phyloP scores from a whole-genome alignment of 108 stramenopile genomes.

The Cylindrotheca closterium region DNA sequence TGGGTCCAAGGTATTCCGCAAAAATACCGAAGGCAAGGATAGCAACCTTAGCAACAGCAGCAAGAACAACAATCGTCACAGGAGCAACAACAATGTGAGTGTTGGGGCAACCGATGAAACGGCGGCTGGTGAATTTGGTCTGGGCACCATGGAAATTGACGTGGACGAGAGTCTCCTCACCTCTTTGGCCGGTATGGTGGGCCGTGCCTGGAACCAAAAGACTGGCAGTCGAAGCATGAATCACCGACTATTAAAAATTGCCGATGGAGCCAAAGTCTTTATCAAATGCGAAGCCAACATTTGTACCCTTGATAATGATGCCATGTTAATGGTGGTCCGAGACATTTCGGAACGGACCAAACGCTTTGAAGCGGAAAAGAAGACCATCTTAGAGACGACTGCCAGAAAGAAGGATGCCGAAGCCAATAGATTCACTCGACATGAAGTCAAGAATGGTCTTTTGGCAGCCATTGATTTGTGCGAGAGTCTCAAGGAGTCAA shows the following conservation, averaged over 20 bases:
- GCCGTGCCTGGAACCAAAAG: too few species aligned
- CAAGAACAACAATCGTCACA: not conserved
- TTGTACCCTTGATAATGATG: slow-evolving; percentile 8
- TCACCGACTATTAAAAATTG: too few species aligned
- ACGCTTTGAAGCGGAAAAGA: slow-evolving; percentile 43
- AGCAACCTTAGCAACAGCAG: too few species aligned
- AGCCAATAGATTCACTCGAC: slow-evolving; percentile 68
- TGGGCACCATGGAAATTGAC: not conserved
- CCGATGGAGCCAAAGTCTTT: not conserved
- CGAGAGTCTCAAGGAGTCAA: too few species aligned
- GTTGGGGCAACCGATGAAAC: not conserved
- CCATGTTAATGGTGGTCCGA: slow-evolving; percentile 50
- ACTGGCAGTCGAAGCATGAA: too few species aligned
- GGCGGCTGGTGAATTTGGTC: not conserved
- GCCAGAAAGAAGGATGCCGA: slow-evolving; percentile 34
- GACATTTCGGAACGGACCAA: slow-evolving; percentile 67
- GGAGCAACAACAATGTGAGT: too few species aligned
- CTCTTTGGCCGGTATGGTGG: not conserved
- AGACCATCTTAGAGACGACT: slow-evolving; percentile 19
- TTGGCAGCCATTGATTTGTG: slow-evolving; percentile 64
- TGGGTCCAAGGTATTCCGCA: too few species aligned
- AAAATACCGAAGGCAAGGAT: too few species aligned
- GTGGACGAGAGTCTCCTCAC: not conserved
- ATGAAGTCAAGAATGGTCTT: slow-evolving; percentile 79
- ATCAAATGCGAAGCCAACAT: slow-evolving; percentile 2